Evolutionary conservation across 106 monocot genomes (phyloP).

Genomic region (Phalaenopsis aphrodite): DNA sequence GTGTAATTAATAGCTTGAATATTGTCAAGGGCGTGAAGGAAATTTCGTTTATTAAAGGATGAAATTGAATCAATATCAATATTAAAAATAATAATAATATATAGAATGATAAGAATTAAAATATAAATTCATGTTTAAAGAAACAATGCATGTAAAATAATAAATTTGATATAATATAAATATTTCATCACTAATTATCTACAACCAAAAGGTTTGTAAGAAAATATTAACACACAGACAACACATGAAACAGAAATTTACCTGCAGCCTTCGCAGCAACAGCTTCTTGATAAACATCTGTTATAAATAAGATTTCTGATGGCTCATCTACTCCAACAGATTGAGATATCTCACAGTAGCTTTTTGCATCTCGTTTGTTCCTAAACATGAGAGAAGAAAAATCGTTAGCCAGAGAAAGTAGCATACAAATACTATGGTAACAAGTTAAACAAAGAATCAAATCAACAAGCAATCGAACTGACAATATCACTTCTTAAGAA

Average conservation of each 20-base stretch:
- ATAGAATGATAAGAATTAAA: not conserved
- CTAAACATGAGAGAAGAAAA: slow-evolving; percentile 27
- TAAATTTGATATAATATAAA: not conserved
- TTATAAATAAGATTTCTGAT: slow-evolving; percentile 84
- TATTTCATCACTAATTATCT: not conserved
- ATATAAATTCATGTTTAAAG: not conserved
- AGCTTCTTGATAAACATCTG: slow-evolving; percentile 95
- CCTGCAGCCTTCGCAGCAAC: slow-evolving; percentile 90
- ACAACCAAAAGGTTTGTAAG: not conserved
- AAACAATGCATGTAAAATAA: not conserved
- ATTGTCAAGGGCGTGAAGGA: not conserved
- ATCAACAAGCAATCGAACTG: not conserved
- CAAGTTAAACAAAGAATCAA: not conserved
- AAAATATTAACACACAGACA: not conserved
- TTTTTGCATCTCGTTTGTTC: slow-evolving; percentile 79
- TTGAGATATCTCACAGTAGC: slow-evolving; percentile 81
- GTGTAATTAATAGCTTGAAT: not conserved
- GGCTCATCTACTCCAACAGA: slow-evolving; percentile 84
- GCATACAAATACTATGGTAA: slow-evolving; percentile 4
- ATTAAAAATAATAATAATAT: not conserved
- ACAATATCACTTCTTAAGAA: not conserved
- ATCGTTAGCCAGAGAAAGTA: not conserved
- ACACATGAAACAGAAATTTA: slow-evolving; percentile 10
- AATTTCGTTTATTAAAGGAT: not conserved
- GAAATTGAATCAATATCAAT: not conserved